Evolutionary conservation across 305 asterid species (phyloP), one percentile per base, ranked within the genome.

Genomic region (Fraxinus baroniana): DNA sequence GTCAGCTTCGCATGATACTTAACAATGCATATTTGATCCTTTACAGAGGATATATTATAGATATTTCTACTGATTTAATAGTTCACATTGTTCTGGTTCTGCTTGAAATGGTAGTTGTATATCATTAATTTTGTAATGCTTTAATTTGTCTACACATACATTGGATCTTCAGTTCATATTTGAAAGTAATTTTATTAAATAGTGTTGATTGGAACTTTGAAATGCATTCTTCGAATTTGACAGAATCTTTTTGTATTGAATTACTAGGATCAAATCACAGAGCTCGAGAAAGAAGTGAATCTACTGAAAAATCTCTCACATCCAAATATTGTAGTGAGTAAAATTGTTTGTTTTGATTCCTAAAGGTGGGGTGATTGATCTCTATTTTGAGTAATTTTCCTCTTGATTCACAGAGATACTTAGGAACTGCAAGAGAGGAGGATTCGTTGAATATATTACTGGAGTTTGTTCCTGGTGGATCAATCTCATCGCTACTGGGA

Each of bases 381-480:
- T 74, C 44, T 84, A 39, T 77, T 84, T 57, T 72, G 78, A 73
- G 73, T 60, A 20, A 7, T 37, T 79, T 49, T 78, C n/a, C 1
- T 76, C 60, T 83, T 86, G 78, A 70, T 87, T 79, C 39, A 76
- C 90, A 95, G 98, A 93, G 98, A 86, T 95, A 95, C 91, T 83
- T 95, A 86, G 98, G 98, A 75, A 95, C 98, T 79, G 97, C 90
- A 77, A 89, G 97, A 86, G 98, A 95, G 86, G 91, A 83, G 64
- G 97, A 90, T 80, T 92, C 98, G 10, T 57, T 95, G 90, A 91
- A 95, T 89, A 95, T 95, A 88, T 88, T 95, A 84, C 85, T 95
- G 86, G 98, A 95, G 86, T 95, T 95, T 88, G 98, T 95, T 75
- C 94, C 98, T 1, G 98, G 98, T 70, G 98, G 98, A 82, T 93